Percentiles rank a stretch among this genome's conserved stretches.
Conservation (phyloP, 768 basidiomycete genomes). For the Leccinum truebloodii region DNA sequence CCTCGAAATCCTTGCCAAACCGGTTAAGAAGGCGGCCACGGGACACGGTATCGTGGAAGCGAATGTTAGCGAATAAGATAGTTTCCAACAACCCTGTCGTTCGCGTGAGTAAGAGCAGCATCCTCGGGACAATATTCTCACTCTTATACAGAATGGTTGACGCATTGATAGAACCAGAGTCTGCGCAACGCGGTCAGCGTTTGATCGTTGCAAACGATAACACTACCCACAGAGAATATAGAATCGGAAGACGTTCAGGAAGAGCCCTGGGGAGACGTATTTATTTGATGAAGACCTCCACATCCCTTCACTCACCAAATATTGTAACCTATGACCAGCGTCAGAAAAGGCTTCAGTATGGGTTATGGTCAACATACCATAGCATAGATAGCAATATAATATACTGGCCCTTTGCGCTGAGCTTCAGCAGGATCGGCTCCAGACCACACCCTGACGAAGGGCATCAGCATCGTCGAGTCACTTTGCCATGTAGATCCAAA, state of each 20-base stretch:
- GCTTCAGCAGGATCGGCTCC: constrained; percentile 44
- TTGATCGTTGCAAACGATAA: background rate
- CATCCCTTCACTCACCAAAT: constrained; percentile 30
- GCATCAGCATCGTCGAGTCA: constrained; percentile 27
- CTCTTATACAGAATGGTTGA: constrained; percentile 76
- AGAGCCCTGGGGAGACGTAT: constrained; percentile 42
- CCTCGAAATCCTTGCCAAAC: constrained; percentile 91
- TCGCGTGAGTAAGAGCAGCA: constrained; percentile 15
- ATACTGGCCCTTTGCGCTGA: constrained; percentile 42
- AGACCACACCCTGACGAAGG: constrained; percentile 53
- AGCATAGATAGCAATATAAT: constrained; percentile 64
- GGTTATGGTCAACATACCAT: constrained; percentile 38
- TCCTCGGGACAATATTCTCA: constrained; percentile 22
- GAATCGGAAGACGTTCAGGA: constrained; percentile 62
- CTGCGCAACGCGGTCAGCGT: constrained; percentile 29
- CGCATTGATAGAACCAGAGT: constrained; percentile 80
- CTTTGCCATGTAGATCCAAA: background rate
- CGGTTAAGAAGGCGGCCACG: constrained; percentile 82
- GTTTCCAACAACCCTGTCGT: constrained; percentile 60
- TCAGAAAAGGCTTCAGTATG: constrained; percentile 14
- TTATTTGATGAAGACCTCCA: background rate
- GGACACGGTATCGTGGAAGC: constrained; percentile 92
- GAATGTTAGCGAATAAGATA: constrained; percentile 83
- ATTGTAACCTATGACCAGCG: constrained; percentile 37
- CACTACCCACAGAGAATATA: constrained; percentile 64